These are phyloP conservation scores for Xylaria sp. DNA, from an alignment of 2,329 filamentous ascomycete species.

Conservation along the genomic window DNA sequence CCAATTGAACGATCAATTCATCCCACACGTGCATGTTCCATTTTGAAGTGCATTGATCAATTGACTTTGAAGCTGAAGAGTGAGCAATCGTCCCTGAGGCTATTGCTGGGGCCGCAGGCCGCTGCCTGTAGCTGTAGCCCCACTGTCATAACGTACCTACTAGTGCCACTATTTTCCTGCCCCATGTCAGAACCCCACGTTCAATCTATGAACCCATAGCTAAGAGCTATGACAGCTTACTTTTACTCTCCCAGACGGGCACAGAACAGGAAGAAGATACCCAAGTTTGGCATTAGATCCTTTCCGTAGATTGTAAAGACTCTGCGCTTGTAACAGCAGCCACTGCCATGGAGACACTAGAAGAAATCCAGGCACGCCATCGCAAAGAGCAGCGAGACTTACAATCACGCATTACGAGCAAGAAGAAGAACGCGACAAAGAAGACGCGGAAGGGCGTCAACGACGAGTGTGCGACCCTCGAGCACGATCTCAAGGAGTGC, in stretches of 20 bases:
- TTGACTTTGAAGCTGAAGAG: too few species aligned
- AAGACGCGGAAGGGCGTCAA: conserved; percentile 78
- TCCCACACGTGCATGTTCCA: neutral
- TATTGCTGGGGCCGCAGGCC: too few species aligned
- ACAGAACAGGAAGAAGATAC: neutral
- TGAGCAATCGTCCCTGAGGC: too few species aligned
- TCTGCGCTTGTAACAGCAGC: neutral
- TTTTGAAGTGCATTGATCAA: too few species aligned
- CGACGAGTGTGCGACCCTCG: conserved; percentile 74
- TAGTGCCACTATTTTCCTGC: neutral
- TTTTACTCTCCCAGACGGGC: neutral
- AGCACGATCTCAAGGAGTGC: conserved; percentile 68
- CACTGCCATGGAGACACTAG: conserved; percentile 60
- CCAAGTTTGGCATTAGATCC: neutral
- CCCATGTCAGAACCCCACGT: conserved; percentile 4
- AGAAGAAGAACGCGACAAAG: conserved; percentile 97
- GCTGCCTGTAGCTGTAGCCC: too few species aligned
- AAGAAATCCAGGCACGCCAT: conserved; percentile 79
- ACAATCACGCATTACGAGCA: conserved; percentile 83
- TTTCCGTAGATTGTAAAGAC: too few species aligned
- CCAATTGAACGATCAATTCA: conserved; percentile 26
- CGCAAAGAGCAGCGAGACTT: conserved; percentile 89
- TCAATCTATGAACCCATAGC: neutral
- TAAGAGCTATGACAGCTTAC: neutral
- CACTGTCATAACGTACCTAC: neutral